These are phyloP conservation scores for Rickenella mellea DNA, from an alignment of 768 basidiomycete species.

Conservation along the genomic window DNA sequence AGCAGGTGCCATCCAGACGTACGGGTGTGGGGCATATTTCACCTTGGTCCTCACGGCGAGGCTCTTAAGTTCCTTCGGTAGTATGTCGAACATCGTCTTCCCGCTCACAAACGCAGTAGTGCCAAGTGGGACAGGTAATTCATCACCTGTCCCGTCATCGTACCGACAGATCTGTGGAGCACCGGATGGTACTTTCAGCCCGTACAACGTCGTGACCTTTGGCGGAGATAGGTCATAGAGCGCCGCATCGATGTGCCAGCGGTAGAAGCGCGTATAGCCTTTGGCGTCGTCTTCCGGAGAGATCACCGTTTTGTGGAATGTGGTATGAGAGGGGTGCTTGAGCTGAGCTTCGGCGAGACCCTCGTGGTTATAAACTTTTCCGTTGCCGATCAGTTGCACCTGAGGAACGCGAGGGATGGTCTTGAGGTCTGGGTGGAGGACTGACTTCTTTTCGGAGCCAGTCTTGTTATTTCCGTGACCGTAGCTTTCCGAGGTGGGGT, in stretches of 20 bases:
- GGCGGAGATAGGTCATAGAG: conserved; percentile 71
- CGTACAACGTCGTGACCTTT: conserved; percentile 79
- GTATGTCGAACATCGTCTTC: conserved; percentile 73
- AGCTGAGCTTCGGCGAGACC: conserved; percentile 69
- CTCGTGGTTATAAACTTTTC: conserved; percentile 70
- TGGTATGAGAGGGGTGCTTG: conserved; percentile 79
- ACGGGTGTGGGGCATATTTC: conserved; percentile 77
- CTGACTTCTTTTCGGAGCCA: conserved; percentile 59
- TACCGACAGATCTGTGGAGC: conserved; percentile 56
- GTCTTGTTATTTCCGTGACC: conserved; percentile 90
- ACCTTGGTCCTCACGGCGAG: conserved; percentile 70
- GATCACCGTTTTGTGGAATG: conserved; percentile 77
- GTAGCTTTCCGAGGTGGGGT: conserved; percentile 53
- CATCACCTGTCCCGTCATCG: conserved; percentile 84
- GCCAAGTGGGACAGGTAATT: conserved; percentile 72
- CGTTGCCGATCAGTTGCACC: conserved; percentile 90
- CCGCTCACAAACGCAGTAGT: conserved; percentile 82
- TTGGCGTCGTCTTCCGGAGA: conserved; percentile 64
- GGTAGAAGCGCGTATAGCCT: conserved; percentile 81
- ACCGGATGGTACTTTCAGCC: conserved; percentile 62
- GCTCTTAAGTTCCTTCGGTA: conserved; percentile 65
- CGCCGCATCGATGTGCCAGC: conserved; percentile 91
- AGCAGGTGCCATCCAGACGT: conserved; percentile 84
- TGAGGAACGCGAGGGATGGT: conserved; percentile 83
- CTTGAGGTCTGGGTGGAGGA: conserved; percentile 84